Evolutionary conservation across 768 basidiomycete genomes (phyloP).

Genomic region (Tremella mesenterica): DNA sequence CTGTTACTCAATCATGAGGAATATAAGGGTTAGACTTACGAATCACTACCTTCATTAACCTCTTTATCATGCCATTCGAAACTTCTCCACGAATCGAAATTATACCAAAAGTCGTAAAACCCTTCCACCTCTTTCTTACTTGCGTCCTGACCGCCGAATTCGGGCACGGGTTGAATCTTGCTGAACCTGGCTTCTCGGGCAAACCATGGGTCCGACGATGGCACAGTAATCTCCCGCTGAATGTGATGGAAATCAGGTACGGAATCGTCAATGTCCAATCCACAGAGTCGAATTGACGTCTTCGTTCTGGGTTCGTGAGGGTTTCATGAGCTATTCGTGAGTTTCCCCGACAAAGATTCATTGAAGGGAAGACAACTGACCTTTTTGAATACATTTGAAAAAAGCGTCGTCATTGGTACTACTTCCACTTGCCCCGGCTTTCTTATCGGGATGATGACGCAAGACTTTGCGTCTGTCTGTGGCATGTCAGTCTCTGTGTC

Average conservation of each 20-base stretch:
- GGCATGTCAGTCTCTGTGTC: conserved; percentile 5
- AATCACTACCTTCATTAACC: conserved; percentile 93
- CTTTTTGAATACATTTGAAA: conserved; percentile 99
- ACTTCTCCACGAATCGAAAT: conserved; percentile 95
- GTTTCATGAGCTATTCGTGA: conserved; percentile 66
- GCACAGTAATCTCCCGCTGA: conserved; percentile 60
- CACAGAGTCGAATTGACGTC: conserved; percentile 93
- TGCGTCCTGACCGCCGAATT: conserved; percentile 62
- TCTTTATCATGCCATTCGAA: conserved; percentile 99
- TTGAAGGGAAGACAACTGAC: conserved; percentile 19
- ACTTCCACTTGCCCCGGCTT: conserved; percentile 65
- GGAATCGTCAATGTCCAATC: conserved; percentile 71
- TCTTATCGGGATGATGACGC: conserved; percentile 97
- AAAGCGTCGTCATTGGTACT: conserved; percentile 96
- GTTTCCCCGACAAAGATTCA: background rate
- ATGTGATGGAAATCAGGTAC: conserved; percentile 50
- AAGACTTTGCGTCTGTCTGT: conserved; percentile 97
- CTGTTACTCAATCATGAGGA: background rate
- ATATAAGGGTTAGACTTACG: conserved; percentile 49
- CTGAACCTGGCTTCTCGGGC: conserved; percentile 90
- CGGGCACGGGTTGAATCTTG: conserved; percentile 67
- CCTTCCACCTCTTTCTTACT: conserved; percentile 73
- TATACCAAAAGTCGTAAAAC: conserved; percentile 99
- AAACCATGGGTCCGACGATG: conserved; percentile 68
- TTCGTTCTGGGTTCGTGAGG: conserved; percentile 72